Evolutionary conservation across 768 basidiomycete species (phyloP).

Genomic region (Dentipellis fragilis): DNA sequence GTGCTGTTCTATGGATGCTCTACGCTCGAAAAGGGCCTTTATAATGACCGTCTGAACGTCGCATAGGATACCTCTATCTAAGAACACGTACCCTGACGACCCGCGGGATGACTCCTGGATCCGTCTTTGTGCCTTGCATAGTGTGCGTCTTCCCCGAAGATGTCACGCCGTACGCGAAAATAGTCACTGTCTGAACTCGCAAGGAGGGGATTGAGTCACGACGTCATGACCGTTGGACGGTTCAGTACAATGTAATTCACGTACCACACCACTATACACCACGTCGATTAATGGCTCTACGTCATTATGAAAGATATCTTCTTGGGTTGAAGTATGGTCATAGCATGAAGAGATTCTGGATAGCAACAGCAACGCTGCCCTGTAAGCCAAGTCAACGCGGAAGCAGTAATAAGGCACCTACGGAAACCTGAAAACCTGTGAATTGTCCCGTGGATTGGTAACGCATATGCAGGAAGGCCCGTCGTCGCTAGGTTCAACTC

Average conservation of each 20-base stretch:
- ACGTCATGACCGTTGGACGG: neutral
- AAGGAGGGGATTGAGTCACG: neutral
- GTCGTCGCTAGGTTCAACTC: conserved; percentile 33
- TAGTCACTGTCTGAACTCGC: conserved; percentile 57
- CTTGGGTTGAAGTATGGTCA: conserved; percentile 58
- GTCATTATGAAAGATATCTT: conserved; percentile 68
- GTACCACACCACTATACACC: conserved; percentile 65
- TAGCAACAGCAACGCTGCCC: too few species aligned
- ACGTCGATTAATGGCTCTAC: conserved; percentile 72
- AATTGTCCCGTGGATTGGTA: conserved; percentile 57
- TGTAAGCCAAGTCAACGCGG: neutral
- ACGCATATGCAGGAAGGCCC: conserved; percentile 47
- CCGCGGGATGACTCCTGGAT: conserved; percentile 83
- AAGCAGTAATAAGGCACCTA: conserved; percentile 22
- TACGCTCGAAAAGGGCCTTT: conserved; percentile 8
- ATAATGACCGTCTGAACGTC: too few species aligned
- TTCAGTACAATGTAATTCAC: conserved; percentile 18
- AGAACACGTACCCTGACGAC: conserved; percentile 51
- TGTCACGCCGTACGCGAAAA: conserved; percentile 87
- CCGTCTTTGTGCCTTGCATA: conserved; percentile 69
- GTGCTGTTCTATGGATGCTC: conserved; percentile 16
- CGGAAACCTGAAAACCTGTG: conserved; percentile 74
- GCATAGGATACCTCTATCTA: neutral
- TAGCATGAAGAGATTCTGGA: conserved; percentile 68
- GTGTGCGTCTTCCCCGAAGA: conserved; percentile 90